Percentiles rank a stretch among this genome's conserved stretches.
Evolutionary conservation across 1,284 basidiomycete species (phyloP).

Genomic region (Pseudozyma tsukubaensis): DNA sequence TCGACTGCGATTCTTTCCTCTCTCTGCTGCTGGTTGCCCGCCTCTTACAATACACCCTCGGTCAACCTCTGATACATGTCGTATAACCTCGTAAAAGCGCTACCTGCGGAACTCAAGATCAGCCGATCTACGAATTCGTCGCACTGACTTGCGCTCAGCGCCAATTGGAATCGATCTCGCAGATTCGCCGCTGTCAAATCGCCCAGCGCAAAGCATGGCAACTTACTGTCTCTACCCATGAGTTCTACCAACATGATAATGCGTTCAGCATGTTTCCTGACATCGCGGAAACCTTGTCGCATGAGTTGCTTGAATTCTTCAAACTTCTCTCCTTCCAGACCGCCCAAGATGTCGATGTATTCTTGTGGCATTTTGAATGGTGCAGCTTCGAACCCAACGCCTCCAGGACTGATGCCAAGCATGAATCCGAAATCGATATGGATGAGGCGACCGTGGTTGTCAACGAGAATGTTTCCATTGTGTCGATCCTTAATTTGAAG

Average conservation of each 20-base stretch:
- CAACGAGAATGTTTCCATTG: conserved; percentile 97
- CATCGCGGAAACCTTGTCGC: conserved; percentile 90
- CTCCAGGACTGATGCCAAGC: conserved; percentile 84
- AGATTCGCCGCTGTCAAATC: conserved; percentile 87
- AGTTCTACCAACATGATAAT: conserved; percentile 95
- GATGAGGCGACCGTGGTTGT: conserved; percentile 90
- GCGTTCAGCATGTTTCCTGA: conserved; percentile 94
- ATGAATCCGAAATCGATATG: conserved; percentile 99
- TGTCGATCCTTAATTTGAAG: conserved; percentile 99
- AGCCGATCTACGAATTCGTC: conserved; percentile 79
- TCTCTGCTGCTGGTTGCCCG: background rate
- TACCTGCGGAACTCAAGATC: conserved; percentile 60
- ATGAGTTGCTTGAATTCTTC: conserved; percentile 88
- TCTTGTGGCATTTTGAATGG: conserved; percentile 97
- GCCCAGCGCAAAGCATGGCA: conserved; percentile 92
- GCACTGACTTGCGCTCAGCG: conserved; percentile 85
- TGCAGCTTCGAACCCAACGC: conserved; percentile 97
- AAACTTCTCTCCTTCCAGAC: conserved; percentile 81
- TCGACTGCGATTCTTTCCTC: background rate
- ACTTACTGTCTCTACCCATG: conserved; percentile 94
- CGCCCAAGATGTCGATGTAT: conserved; percentile 96
- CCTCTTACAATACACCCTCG: conserved; percentile 50
- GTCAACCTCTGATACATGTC: conserved; percentile 66
- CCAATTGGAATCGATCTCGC: conserved; percentile 92
- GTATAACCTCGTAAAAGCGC: conserved; percentile 67